phyloP scores from a whole-genome alignment of 129 eudicot species.

The Escallonia rubra region DNA sequence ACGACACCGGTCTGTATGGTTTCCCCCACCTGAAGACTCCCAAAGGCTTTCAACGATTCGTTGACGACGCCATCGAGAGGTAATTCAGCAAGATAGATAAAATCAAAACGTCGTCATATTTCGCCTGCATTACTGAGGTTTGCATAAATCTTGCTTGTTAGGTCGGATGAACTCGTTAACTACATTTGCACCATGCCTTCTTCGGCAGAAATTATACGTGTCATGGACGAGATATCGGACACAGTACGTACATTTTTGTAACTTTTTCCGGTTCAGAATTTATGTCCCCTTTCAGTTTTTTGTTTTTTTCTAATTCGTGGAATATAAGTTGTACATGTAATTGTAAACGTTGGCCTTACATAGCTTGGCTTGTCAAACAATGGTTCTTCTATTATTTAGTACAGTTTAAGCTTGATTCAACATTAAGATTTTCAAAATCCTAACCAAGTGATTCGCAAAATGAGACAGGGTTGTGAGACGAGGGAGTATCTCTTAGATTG shows the following conservation, averaged over 20 bases:
- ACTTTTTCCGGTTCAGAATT: too few species aligned
- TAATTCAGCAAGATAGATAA: background rate
- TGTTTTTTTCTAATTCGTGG: background rate
- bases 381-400: too few species aligned
- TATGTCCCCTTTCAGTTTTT: too few species aligned
- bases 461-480: too few species aligned
- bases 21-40: constrained; percentile 66
- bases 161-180: constrained; percentile 38
- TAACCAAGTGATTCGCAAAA: too few species aligned
- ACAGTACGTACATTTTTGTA: constrained; percentile 36
- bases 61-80: constrained; percentile 91
- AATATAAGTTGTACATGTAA: too few species aligned
- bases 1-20: constrained; percentile 76
- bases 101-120: background rate
- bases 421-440: too few species aligned
- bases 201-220: constrained; percentile 54
- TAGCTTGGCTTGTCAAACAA: too few species aligned
- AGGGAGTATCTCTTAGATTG: too few species aligned
- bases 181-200: constrained; percentile 70
- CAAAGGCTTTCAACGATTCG: constrained; percentile 81
- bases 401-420: too few species aligned
- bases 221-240: constrained; percentile 93
- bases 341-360: too few species aligned
- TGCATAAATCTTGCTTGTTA: background rate
- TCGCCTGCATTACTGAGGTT: background rate